Evolutionary conservation across 78 protist species (phyloP).

Genomic region (Protostelium mycophagum): DNA sequence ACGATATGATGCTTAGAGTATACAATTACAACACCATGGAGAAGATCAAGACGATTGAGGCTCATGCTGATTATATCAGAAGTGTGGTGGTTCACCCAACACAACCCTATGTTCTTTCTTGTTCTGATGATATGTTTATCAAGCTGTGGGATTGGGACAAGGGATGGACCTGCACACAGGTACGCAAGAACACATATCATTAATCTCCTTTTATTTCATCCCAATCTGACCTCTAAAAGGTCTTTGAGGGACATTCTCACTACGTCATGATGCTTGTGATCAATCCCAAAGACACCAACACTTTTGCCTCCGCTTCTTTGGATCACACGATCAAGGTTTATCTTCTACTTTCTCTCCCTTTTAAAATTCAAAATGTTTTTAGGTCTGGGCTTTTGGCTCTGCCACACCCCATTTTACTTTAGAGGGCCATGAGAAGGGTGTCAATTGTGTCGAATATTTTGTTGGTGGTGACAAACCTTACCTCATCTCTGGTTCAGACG

Average conservation of each 20-base stretch:
- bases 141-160: constrained; percentile 98
- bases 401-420: constrained; percentile 90
- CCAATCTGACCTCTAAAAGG: neutral
- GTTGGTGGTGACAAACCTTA: constrained; percentile 95
- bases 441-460: constrained; percentile 93
- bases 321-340: constrained; percentile 92
- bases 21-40: constrained; percentile 97
- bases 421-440: constrained; percentile 98
- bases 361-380: constrained; percentile 7
- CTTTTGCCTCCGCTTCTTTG: constrained; percentile 97
- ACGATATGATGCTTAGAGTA: constrained; percentile 87
- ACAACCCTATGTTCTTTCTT: constrained; percentile 84
- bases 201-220: too few relatives aligned
- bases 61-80: constrained; percentile 97
- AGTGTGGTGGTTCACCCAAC: constrained; percentile 95
- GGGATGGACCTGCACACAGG: constrained; percentile 73
- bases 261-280: constrained; percentile 94
- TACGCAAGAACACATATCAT: neutral
- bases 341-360: neutral
- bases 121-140: constrained; percentile 96
- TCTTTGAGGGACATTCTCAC: constrained; percentile 96
- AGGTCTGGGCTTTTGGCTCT: constrained; percentile 90
- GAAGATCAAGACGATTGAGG: constrained; percentile 88
- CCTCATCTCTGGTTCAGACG: constrained; percentile 97
- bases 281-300: constrained; percentile 97